phyloP scores from a whole-genome alignment of 2,329 filamentous ascomycete species.

The Aspergillus novoparasiticus region DNA sequence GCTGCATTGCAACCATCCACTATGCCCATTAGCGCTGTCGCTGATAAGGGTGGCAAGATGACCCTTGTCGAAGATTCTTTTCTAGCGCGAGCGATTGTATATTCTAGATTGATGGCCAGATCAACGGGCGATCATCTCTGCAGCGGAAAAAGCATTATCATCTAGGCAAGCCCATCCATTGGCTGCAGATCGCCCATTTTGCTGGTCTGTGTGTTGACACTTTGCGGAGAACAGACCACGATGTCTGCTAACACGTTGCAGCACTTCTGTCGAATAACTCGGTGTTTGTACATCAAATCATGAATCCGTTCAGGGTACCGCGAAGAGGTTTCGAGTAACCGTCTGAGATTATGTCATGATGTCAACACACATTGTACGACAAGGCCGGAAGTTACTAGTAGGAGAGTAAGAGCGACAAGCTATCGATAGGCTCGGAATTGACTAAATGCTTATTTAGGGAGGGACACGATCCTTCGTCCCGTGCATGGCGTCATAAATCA shows the following conservation, averaged over 20 bases:
- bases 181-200: not conserved
- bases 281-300: not conserved
- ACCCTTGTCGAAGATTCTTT: not conserved
- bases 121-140: not conserved
- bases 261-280: not conserved
- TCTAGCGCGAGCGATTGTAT: slow-evolving; percentile 2
- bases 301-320: not conserved
- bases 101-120: slow-evolving; percentile 3
- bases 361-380: not conserved
- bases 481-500: not conserved
- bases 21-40: not conserved
- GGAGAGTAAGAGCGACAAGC: not conserved
- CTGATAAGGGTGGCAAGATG: slow-evolving; percentile 1
- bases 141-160: not conserved
- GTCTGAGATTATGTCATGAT: not conserved
- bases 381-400: not conserved
- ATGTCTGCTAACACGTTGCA: not conserved
- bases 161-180: not conserved
- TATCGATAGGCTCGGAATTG: not conserved
- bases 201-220: not conserved
- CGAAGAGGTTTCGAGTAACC: not conserved
- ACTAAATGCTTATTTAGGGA: not conserved
- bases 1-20: slow-evolving; percentile 4
- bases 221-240: not conserved
- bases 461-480: not conserved